Base-by-base conservation (phyloP, 2,329 filamentous ascomycete genomes). In the Aspergillus proliferans region DNA sequence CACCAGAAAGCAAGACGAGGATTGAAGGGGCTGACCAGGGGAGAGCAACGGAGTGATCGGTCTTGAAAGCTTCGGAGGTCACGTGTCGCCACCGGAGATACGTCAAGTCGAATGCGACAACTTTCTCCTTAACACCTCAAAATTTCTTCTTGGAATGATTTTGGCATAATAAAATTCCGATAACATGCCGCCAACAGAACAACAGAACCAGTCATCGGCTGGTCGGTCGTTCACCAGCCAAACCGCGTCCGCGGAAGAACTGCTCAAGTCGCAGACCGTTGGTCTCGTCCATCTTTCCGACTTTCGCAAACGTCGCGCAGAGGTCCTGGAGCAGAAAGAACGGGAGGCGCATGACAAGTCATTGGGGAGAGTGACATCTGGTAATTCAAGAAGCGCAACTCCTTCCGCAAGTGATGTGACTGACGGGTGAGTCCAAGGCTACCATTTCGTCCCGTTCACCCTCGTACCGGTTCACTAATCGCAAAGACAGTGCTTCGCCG, bases 291-390 rank as follows among this genome's bases (percentile, higher is more conserved):
- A 88, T 50, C 84, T 96, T 40, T 89, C 88, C 56, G 93, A 97
- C 66, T 97, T 95, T 69, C 89, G 92, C 70, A 97, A 98, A 74
- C 85, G 93, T 51, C 88, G 92, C 69, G 91, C 90, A 59, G 89
- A 96, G 70, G 88, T 91, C n/a, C 76, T 95, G 43, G 92, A 96
- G 68, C 85, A 88, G 65, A 92, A 93, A 64, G 88, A 93, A 64
- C 82, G 87, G 61, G 88, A 93, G 62, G 85, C 82, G 10, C 83
- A 84, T 62, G 86, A 88, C 57, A 78, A 76, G 38, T 75, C 80
- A 22, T 64, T 79, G 9, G 70, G 71, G 2, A 66, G 71, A 52
- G 60, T 72, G 51, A 62, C 68, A 36, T 59, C 70, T 15, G 65
- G 69, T 55, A 71, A 65, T 47, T 78, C 77, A 47, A 75, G 79